Base-by-base conservation (phyloP, 2,329 filamentous ascomycete species). In the Pseudovirgaria hyperparasitica region DNA sequence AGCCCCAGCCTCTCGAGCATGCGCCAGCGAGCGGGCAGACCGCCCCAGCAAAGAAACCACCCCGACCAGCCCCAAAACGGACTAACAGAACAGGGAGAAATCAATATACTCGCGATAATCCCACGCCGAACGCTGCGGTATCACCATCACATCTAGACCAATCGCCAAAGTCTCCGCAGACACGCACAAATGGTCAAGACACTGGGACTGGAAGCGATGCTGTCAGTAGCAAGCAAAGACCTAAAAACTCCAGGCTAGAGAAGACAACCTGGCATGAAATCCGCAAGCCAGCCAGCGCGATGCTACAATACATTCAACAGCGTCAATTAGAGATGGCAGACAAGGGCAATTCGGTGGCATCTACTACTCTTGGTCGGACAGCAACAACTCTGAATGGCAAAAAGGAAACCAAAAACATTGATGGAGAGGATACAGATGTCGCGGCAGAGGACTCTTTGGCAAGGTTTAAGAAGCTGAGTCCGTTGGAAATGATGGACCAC, bases 401-500 rank as follows among this genome's bases (percentile, higher is more conserved):
- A 17, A 32, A 42, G 7, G 13, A 39, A 16, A 26, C 26, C 9
- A 31, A 31, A 12, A 17, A 19, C 8, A 16, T 26, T 23, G 62
- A 42, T 53, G 63, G 37, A 40, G 43, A 41, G 9, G 40, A 43
- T n/a, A 37, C 37, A 9, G 47, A 48, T 4, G 19, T 50, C 14
- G 41, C 41, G 15, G 11, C 15, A 8, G 37, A 34, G 13, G n/a
- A n/a, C n/a, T n/a, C n/a, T n/a, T n/a, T n/a, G n/a, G n/a, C n/a
- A n/a, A n/a, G n/a, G n/a, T 92, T 92, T 52, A 81, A 76, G 40
- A 70, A 78, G 6, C 60, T 93, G 37, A 80, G 63, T 31, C 85
- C 78, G 40, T 63, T 82, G 37, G 82, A 92, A 55, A 92, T 92
- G 82, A 92, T 92, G 82, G 84, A 92, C 50, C 67, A 74, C 40